Percentiles rank a stretch among this genome's conserved stretches.
These are phyloP conservation scores for Colletotrichum sp. DNA, from an alignment of 2,329 filamentous ascomycete species.

Conservation along the genomic window DNA sequence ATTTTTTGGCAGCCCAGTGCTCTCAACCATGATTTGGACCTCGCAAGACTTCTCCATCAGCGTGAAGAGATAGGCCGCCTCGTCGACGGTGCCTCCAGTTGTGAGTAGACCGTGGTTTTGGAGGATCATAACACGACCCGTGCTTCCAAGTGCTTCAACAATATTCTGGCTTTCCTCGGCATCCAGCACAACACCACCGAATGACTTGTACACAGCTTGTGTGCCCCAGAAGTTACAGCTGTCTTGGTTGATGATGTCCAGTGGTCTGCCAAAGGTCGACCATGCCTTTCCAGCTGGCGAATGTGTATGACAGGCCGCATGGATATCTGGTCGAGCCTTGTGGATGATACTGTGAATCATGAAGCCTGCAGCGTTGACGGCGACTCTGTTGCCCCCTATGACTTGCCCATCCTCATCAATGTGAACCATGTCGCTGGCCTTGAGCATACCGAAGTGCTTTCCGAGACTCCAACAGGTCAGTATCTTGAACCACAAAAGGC, in stretches of 20 bases:
- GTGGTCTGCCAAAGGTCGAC: conserved; percentile 59
- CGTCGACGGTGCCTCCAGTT: conserved; percentile 68
- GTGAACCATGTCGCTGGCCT: conserved; percentile 66
- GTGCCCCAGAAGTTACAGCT: conserved; percentile 61
- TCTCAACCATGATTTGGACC: conserved; percentile 37
- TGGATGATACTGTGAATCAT: conserved; percentile 67
- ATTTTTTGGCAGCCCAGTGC: conserved; percentile 28
- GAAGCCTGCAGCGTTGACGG: conserved; percentile 67
- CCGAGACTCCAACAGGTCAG: conserved; percentile 41
- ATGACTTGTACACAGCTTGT: conserved; percentile 60
- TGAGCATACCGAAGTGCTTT: conserved; percentile 66
- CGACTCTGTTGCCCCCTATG: conserved; percentile 61
- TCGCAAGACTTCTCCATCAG: conserved; percentile 33
- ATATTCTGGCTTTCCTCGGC: background rate
- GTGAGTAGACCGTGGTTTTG: conserved; percentile 71
- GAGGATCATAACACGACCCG: conserved; percentile 60
- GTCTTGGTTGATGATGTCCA: conserved; percentile 69
- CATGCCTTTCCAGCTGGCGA: conserved; percentile 65
- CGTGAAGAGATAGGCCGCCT: conserved; percentile 69
- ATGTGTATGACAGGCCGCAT: conserved; percentile 68
- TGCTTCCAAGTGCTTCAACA: conserved; percentile 53
- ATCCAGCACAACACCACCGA: background rate
- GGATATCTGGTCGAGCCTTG: conserved; percentile 63
- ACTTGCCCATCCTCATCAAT: conserved; percentile 64
- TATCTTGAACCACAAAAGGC: background rate